Conservation (phyloP, 352 stramenopile species). For the Albugo laibachii region DNA sequence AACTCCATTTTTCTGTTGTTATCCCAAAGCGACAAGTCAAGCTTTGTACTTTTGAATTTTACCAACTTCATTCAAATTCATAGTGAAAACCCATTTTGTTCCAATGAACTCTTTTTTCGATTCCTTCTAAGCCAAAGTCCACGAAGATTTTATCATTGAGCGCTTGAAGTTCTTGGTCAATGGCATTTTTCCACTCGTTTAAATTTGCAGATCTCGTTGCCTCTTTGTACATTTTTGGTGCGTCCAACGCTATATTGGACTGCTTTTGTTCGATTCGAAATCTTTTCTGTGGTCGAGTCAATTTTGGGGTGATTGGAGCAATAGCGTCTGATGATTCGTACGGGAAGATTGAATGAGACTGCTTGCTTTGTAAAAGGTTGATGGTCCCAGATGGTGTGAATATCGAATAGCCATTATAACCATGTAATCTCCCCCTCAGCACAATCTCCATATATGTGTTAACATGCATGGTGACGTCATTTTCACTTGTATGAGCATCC, state of each 20-base stretch:
- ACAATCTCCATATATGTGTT: neutral
- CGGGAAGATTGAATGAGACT: no score
- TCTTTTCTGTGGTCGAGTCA: no score
- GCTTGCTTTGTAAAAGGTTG: no score
- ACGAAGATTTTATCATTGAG: neutral
- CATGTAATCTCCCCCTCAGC: neutral
- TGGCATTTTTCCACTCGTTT: neutral
- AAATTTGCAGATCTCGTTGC: conserved; percentile 1
- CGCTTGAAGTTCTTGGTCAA: neutral
- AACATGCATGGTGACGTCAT: neutral
- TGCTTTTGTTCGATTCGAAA: no score
- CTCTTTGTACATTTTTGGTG: conserved; percentile 2
- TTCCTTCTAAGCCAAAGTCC: neutral
- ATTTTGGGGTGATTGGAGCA: no score
- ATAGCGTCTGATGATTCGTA: no score
- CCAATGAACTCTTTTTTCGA: neutral
- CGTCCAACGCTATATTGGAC: neutral
- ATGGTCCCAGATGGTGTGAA: no score
- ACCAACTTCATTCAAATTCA: conserved; percentile 2
- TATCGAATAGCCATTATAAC: no score
- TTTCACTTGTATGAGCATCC: neutral
- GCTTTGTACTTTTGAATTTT: conserved; percentile 12
- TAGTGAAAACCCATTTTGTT: conserved; percentile 5
- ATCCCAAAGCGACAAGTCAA: conserved; percentile 10
- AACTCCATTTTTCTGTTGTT: conserved; percentile 6